Conservation (phyloP, 257 asterid species). For the Marsdenia floribunda region DNA sequence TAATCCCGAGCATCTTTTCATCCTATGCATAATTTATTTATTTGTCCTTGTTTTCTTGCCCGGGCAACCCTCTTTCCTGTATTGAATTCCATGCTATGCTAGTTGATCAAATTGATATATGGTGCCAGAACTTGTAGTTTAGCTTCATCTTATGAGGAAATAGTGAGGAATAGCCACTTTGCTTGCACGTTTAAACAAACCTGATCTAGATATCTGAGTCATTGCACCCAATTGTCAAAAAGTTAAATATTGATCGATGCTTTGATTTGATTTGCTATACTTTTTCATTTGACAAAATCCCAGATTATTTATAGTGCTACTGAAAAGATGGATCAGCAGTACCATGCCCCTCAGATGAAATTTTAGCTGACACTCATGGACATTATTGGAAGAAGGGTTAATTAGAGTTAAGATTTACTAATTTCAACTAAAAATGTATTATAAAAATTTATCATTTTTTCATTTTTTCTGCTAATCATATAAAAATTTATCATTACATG, state of each 20-base stretch:
- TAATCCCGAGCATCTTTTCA: background rate
- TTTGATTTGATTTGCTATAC: background rate
- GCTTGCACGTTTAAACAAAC: background rate
- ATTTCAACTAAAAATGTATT: too few relatives aligned
- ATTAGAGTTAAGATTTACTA: too few relatives aligned
- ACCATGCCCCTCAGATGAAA: background rate
- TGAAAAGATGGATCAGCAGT: background rate
- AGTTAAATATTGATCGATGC: background rate
- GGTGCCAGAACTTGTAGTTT: background rate
- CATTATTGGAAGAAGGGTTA: background rate
- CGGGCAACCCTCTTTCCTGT: background rate
- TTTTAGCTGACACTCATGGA: background rate
- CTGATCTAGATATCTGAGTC: background rate
- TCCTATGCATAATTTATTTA: background rate
- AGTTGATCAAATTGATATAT: background rate
- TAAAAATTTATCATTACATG: too few relatives aligned
- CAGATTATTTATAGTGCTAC: background rate
- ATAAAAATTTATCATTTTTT: too few relatives aligned
- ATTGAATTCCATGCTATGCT: background rate
- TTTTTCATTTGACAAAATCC: background rate
- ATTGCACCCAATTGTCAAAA: slow-evolving; percentile 3
- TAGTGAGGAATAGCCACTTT: too few relatives aligned
- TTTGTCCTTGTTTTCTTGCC: slow-evolving; percentile 1
- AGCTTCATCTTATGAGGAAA: background rate
- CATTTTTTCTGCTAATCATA: too few relatives aligned